A percentile compares a stretch with the other conserved stretches of the same genome.
Conservation (phyloP, 768 basidiomycete species). For the Tylopilus plumbeoviolaceoides region DNA sequence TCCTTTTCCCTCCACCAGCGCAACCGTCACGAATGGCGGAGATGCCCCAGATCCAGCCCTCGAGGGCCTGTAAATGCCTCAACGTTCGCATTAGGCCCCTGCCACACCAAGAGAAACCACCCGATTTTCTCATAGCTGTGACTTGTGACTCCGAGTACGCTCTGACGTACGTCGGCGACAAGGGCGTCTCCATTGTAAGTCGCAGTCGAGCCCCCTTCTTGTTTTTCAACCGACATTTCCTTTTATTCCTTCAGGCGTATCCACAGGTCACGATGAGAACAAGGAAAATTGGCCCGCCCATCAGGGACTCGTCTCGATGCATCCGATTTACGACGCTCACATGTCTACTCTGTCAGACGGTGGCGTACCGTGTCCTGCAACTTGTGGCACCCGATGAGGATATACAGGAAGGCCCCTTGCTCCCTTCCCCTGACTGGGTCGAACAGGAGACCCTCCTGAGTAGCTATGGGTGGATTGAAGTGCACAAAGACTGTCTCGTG, state of each 20-base stretch:
- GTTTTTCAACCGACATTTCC: constrained; percentile 1
- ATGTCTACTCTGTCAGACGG: constrained; percentile 63
- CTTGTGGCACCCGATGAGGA: constrained; percentile 54
- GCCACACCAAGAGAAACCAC: constrained; percentile 26
- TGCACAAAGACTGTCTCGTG: constrained; percentile 63
- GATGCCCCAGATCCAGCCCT: constrained; percentile 11
- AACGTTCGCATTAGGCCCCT: constrained; percentile 56
- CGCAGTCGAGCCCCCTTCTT: not conserved
- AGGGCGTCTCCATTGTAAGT: constrained; percentile 65
- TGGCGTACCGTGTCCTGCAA: constrained; percentile 68
- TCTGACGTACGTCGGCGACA: constrained; percentile 59
- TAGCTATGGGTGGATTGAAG: constrained; percentile 68
- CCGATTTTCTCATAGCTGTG: constrained; percentile 31
- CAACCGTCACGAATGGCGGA: constrained; percentile 22
- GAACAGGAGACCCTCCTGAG: constrained; percentile 70
- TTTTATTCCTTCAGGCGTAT: constrained; percentile 46
- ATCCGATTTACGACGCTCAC: constrained; percentile 61
- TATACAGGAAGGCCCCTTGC: constrained; percentile 56
- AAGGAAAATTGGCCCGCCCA: constrained; percentile 42
- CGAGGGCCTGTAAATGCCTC: constrained; percentile 65
- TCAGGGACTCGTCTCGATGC: constrained; percentile 44
- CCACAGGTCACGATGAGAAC: constrained; percentile 67
- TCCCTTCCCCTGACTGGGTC: constrained; percentile 74
- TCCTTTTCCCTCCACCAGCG: constrained; percentile 17
- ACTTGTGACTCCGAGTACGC: constrained; percentile 39